Evolutionary conservation across 345 rosid genomes (phyloP).

Genomic region (Hevea brasiliensis): DNA sequence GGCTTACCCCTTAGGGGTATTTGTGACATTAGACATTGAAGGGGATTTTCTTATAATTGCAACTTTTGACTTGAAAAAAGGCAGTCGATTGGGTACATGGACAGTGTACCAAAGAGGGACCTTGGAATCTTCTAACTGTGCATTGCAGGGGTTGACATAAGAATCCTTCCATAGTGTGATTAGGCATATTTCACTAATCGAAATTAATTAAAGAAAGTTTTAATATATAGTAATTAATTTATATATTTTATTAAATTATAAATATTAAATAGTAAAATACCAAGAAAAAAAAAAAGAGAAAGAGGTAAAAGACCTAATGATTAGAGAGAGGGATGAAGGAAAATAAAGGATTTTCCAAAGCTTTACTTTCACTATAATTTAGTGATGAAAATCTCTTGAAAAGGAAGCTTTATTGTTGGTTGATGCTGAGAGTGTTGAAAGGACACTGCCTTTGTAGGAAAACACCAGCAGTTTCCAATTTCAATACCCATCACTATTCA

Average conservation of each 20-base stretch:
- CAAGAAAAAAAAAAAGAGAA: too few relatives aligned
- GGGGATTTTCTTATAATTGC: constrained; percentile 36
- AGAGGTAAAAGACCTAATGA: constrained; percentile 33
- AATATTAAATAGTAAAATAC: too few relatives aligned
- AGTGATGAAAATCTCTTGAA: constrained; percentile 42
- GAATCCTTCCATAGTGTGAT: constrained; percentile 30
- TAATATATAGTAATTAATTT: too few relatives aligned
- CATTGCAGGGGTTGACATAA: constrained; percentile 4
- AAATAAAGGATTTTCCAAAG: constrained; percentile 29
- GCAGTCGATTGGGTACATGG: constrained; percentile 30
- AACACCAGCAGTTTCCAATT: constrained; percentile 1
- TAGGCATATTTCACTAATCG: constrained; percentile 2
- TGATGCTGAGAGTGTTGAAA: constrained; percentile 14
- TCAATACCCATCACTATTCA: not conserved
- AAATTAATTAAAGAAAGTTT: too few relatives aligned
- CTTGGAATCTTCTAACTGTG: constrained; percentile 29
- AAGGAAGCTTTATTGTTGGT: constrained; percentile 42
- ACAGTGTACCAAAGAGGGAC: constrained; percentile 20
- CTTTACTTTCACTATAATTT: constrained; percentile 39
- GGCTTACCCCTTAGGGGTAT: constrained; percentile 22
- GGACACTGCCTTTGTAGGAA: not conserved
- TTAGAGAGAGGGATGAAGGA: constrained; percentile 40
- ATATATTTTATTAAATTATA: too few relatives aligned
- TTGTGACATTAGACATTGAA: constrained; percentile 34
- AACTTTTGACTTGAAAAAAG: constrained; percentile 47